These are phyloP conservation scores for Penicillium sp. DNA, from an alignment of 2,329 filamentous ascomycete species.

Conservation along the genomic window DNA sequence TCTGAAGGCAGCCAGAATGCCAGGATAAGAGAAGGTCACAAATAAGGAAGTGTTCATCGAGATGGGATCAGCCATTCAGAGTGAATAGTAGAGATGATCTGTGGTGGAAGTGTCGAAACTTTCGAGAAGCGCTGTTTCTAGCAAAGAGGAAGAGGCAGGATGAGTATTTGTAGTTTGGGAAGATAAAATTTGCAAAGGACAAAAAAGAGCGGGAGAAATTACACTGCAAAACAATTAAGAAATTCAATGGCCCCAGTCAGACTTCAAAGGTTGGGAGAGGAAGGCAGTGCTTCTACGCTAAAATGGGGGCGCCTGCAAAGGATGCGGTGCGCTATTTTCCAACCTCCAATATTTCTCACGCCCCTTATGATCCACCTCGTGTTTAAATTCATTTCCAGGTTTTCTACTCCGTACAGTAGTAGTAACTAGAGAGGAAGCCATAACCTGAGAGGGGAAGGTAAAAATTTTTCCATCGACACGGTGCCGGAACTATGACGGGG, in stretches of 20 bases:
- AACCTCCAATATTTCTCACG: not conserved
- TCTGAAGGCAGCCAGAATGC: constrained; percentile 1
- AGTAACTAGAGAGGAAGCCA: not conserved
- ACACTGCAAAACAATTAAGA: not conserved
- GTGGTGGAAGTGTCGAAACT: not conserved
- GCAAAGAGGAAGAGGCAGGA: not conserved
- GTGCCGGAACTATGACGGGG: not conserved
- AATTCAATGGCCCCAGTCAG: not conserved
- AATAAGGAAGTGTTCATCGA: not conserved
- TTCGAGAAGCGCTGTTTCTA: not conserved
- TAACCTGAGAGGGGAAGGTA: not conserved
- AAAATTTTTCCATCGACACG: not conserved
- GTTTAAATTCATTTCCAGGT: no score
- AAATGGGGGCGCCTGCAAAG: not conserved
- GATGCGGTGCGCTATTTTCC: not conserved
- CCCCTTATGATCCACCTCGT: not conserved
- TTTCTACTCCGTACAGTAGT: not conserved
- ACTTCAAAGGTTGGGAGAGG: no score
- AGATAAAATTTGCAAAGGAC: not conserved
- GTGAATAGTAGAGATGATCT: not conserved
- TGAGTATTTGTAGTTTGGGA: not conserved
- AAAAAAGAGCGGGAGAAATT: not conserved
- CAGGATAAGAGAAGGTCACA: not conserved
- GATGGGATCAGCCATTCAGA: not conserved
- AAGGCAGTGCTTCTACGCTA: not conserved